A percentile compares a stretch with the other conserved stretches of the same genome.
Conservation (phyloP, 1,139 yeast species). For the Kluyveromyces sp. region DNA sequence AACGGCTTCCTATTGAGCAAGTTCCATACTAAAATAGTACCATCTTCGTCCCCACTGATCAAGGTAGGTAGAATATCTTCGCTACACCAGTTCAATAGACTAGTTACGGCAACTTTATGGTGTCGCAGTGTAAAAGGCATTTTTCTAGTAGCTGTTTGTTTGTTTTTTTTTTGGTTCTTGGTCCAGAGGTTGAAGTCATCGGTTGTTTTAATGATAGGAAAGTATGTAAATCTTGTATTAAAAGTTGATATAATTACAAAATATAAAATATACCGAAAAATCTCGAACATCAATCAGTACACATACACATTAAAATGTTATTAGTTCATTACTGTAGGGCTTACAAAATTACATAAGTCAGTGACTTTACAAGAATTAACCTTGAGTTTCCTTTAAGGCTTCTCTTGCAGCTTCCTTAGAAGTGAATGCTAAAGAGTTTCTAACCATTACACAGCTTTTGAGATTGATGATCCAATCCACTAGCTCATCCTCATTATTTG, state of each 20-base stretch:
- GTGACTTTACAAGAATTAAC: too few species aligned
- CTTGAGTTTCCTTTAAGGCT: too few species aligned
- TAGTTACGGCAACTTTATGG: constrained; percentile 8
- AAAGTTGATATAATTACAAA: background rate
- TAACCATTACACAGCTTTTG: constrained; percentile 17
- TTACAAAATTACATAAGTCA: too few species aligned
- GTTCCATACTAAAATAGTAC: constrained; percentile 23
- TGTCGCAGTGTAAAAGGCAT: constrained; percentile 8
- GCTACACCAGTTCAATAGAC: constrained; percentile 1
- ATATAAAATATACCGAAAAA: background rate
- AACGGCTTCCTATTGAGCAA: constrained; percentile 23
- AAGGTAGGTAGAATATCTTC: constrained; percentile 11
- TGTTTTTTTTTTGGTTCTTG: too few species aligned
- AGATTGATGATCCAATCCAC: constrained; percentile 22
- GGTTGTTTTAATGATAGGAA: too few species aligned
- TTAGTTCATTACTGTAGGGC: too few species aligned
- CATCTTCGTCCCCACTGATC: constrained; percentile 24
- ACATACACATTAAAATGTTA: too few species aligned
- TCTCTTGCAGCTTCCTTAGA: too few species aligned
- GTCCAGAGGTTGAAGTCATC: background rate
- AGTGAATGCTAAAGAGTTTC: constrained; percentile 6
- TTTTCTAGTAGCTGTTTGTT: background rate
- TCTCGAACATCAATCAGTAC: background rate
- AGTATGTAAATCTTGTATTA: background rate
- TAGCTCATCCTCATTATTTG: constrained; percentile 17